phyloP scores from a whole-genome alignment of 495 filamentous ascomycete species.

The Podospora pseudocomata region DNA sequence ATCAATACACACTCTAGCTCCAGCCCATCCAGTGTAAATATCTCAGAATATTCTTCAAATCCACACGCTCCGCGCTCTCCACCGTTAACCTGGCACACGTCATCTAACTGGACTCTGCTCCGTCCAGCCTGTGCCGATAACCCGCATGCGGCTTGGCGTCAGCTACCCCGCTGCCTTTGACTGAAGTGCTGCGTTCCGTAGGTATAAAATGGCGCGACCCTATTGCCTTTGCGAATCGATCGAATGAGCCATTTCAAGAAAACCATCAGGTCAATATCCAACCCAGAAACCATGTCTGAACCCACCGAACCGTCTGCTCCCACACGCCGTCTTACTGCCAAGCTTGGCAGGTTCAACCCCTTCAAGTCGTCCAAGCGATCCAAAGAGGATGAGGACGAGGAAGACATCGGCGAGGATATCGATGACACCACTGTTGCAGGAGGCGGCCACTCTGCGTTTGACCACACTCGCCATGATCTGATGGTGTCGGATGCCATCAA shows the following conservation, averaged over 20 bases:
- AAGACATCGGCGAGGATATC: conserved; percentile 50
- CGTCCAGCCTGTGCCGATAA: conserved; percentile 5
- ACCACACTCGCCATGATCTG: conserved; percentile 40
- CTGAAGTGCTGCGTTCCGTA: too few relatives aligned
- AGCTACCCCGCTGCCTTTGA: conserved; percentile 3
- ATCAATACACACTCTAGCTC: neutral
- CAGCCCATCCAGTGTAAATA: neutral
- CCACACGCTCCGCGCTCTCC: neutral
- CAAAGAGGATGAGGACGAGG: conserved; percentile 36
- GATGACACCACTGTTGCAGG: conserved; percentile 44
- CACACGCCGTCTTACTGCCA: neutral
- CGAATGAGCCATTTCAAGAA: neutral
- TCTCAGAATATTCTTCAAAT: neutral
- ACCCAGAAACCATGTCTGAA: neutral
- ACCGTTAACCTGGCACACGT: neutral
- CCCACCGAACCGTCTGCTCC: neutral
- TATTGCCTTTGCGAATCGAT: neutral
- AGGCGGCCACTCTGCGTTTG: conserved; percentile 44
- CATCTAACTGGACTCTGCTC: neutral
- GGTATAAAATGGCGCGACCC: neutral
- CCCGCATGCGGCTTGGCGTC: conserved; percentile 7
- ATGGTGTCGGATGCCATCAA: conserved; percentile 47
- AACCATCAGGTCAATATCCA: neutral
- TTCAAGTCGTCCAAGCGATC: conserved; percentile 17
- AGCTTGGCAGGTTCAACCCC: conserved; percentile 22